Evolutionary conservation across 768 basidiomycete genomes (phyloP), one percentile per base, ranked within the genome.

Genomic region (Suillus occidentalis): DNA sequence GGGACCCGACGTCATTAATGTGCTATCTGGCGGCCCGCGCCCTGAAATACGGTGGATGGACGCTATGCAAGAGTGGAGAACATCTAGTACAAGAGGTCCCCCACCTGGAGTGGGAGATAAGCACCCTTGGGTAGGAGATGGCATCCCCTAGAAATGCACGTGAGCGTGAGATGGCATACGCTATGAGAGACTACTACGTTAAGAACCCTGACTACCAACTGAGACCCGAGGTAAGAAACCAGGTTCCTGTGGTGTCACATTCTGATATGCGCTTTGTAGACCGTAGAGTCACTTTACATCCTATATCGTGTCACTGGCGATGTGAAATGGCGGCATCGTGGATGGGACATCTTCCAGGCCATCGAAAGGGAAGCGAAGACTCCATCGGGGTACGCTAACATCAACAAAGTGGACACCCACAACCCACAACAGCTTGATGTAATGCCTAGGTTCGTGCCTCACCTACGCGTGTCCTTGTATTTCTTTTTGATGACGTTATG

Each of bases 291-390:
- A 12, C 73, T 93, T 62, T 92, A 87, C 72, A 69, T 92, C 20
- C 73, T 93, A 63, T 93, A 88, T 87, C 84, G 84, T 53, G 82
- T 84, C 9, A 93, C 91, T 2, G 85, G 88, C 0, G 83, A 93
- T 69, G 71, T 72, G 37, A 83, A 81, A 63, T 93, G 92, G 91
- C 82, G 91, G 67, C 82, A 86, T 53, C 83, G 86, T 60, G 91
- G 88, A 2, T 91, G 90, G 89, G 73, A 72, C 37, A 85, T 92
- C 43, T 93, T 90, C 69, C 78, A 88, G 67, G 85, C 89, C 6
- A 82, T 93, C 28, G 83, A 89, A 73, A 80, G 77, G 37, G 79
- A 87, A 66, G 80, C 88, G 18, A 86, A 82, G 72, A 89, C 86
- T 1, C 66, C 77, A 1, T 77, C 74, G 47, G 91, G 89, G n/a